phyloP scores from a whole-genome alignment of 179 eudicot genomes.

The Carnegiea gigantea region DNA sequence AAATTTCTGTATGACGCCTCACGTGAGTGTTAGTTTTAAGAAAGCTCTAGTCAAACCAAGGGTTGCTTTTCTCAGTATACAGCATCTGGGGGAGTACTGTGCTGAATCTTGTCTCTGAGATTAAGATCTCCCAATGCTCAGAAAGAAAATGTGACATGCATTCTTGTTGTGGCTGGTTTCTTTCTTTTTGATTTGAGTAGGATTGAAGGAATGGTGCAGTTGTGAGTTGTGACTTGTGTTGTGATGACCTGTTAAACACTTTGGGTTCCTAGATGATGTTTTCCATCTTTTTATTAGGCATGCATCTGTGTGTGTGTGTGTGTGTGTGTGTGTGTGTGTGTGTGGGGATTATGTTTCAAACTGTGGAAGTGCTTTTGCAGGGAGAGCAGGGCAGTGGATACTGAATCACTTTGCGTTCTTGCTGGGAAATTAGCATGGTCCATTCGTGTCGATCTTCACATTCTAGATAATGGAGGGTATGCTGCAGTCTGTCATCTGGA shows the following conservation, averaged over 20 bases:
- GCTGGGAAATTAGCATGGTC: constrained; percentile 92
- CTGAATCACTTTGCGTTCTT: constrained; percentile 89
- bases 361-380: constrained; percentile 37
- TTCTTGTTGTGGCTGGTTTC: neutral
- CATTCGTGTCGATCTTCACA: constrained; percentile 80
- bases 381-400: constrained; percentile 98
- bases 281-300: neutral
- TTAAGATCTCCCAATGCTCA: neutral
- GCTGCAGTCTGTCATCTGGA: constrained; percentile 17
- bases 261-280: constrained; percentile 10
- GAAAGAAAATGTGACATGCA: neutral
- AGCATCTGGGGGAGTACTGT: neutral
- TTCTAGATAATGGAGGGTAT: constrained; percentile 93
- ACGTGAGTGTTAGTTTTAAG: neutral
- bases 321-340: neutral
- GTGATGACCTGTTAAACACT: neutral
- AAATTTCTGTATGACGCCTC: neutral
- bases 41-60: neutral
- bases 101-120: neutral
- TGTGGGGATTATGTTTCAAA: constrained; percentile 13
- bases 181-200: neutral
- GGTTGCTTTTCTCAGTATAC: neutral
- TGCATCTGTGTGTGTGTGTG: neutral
- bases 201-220: neutral
- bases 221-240: neutral